A percentile compares a stretch with the other conserved stretches of the same genome.
Conservation (phyloP, 2,329 filamentous ascomycete species). For the Kalmusia sp. region DNA sequence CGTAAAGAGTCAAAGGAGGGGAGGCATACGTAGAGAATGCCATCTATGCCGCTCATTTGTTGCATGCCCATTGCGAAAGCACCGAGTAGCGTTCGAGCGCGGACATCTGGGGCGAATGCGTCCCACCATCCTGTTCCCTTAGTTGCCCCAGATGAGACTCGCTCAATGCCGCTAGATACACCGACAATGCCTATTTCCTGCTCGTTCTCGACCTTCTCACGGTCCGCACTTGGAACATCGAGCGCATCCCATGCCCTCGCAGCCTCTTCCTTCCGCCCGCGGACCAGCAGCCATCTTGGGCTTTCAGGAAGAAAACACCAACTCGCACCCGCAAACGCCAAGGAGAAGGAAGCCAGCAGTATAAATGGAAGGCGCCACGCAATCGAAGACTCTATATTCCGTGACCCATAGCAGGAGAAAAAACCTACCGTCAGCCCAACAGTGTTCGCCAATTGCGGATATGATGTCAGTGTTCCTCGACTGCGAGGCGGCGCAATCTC, state of each 20-base stretch:
- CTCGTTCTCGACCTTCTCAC: neutral
- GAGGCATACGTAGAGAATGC: constrained; percentile 62
- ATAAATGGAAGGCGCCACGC: constrained; percentile 66
- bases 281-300: constrained; percentile 25
- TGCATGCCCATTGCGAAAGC: constrained; percentile 66
- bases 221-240: constrained; percentile 4
- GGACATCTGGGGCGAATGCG: constrained; percentile 29
- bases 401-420: constrained; percentile 66
- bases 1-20: neutral
- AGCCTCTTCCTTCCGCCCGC: constrained; percentile 10
- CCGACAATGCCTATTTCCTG: neutral
- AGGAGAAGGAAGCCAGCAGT: constrained; percentile 50
- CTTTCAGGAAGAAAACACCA: constrained; percentile 18
- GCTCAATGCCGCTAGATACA: neutral
- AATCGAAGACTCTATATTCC: constrained; percentile 51
- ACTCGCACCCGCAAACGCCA: constrained; percentile 4
- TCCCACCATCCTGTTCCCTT: constrained; percentile 15
- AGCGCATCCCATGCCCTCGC: constrained; percentile 15
- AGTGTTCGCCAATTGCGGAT: constrained; percentile 61
- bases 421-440: constrained; percentile 62
- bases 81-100: constrained; percentile 46
- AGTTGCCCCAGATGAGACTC: neutral
- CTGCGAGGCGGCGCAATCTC: constrained; percentile 64
- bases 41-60: constrained; percentile 69
- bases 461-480: constrained; percentile 59